A percentile compares a stretch with the other conserved stretches of the same genome.
These are phyloP conservation scores for Potentilla sterilis DNA, from an alignment of 306 rosid genomes.

Conservation along the genomic window DNA sequence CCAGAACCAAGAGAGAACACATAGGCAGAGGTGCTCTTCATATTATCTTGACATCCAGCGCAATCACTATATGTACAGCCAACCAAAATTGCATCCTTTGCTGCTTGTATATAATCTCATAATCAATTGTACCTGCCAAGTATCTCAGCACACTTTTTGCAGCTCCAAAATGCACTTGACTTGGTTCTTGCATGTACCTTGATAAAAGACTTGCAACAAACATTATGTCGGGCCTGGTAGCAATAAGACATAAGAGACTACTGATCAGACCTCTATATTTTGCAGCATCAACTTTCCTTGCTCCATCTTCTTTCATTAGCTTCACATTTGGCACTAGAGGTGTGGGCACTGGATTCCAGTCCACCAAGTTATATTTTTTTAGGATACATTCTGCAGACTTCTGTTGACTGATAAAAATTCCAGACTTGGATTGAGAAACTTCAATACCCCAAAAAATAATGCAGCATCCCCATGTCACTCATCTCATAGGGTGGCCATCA, in stretches of 20 bases:
- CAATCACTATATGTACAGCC: neutral
- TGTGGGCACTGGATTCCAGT: neutral
- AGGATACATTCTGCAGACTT: neutral
- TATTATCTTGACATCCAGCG: neutral
- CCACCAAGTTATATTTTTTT: neutral
- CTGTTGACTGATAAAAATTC: neutral
- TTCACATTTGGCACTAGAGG: neutral
- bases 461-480: neutral
- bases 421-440: neutral
- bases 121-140: neutral
- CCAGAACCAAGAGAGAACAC: neutral
- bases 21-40: neutral
- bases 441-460: neutral
- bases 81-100: neutral
- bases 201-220: constrained; percentile 13
- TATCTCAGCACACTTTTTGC: constrained; percentile 9
- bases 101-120: neutral
- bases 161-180: neutral
- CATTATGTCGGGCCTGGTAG: neutral
- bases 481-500: neutral
- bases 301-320: neutral
- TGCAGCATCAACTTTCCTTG: neutral
- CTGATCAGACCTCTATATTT: neutral
- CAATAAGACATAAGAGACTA: neutral
- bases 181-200: constrained; percentile 12